Base-by-base conservation (phyloP, 2,329 filamentous ascomycete genomes). In the Calonectria henricotiae region DNA sequence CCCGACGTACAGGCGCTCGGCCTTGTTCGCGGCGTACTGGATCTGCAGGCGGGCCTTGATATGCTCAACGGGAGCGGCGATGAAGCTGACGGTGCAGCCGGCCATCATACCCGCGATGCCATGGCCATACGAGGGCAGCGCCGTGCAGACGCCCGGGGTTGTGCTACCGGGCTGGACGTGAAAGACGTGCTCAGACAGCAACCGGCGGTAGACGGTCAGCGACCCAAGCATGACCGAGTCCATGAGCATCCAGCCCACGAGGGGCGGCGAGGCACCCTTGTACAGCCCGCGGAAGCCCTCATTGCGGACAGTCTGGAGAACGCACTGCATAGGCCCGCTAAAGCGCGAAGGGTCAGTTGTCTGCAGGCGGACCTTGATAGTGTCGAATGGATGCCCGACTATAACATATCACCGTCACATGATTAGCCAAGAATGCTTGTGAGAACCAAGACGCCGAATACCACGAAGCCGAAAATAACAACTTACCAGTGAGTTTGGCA, bases 231-330 rank as follows among this genome's bases (percentile, higher is more conserved):
- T 98, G 69, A 92, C 81, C 47, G 86, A 89, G 85, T 99, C 96
- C 96, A 98, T 98, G 79, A 97, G 94, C 93, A 98, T 98, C 96
- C 96, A 98, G 77, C 96, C 96, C 62, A 98, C 90, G 60, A 98
- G 86, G 63, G 96, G 96, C 67, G 96, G 96, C 32, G 93, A 94
- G 12, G 95, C 95, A 77, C 96, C 95, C 85, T 98, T 99, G 88
- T 98, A 99, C 47, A 99, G 86, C 3, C 94, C 96, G 62, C 88
- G 84, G 55, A 97, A 84, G 58, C 96, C 96, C 83, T 99, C 96
- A 80, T 95, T 93, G 70, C 92, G 90, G 32, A 98, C 74, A 11
- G 96, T 99, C 81, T 96, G 92, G 67, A 93, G 82, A 11, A 98
- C 85, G 80, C 96, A 98, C 82, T 98, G 92, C 37, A 97, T 81